phyloP scores from a whole-genome alignment of 129 eudicot species.

The Sambucus nigra region DNA sequence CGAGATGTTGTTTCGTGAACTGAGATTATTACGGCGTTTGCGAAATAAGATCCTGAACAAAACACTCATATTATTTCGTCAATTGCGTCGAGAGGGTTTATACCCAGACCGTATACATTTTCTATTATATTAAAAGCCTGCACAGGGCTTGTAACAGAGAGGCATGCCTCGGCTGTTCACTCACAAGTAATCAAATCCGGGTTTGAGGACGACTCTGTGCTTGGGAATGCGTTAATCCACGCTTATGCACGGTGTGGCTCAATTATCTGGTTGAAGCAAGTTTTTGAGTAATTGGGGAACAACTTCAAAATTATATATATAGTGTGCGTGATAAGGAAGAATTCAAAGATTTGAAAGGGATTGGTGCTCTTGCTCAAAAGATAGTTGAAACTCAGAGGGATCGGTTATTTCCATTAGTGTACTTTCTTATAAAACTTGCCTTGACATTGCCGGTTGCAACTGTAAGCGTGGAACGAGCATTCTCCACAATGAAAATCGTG shows the following conservation, averaged over 20 bases:
- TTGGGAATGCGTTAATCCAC: slow-evolving; percentile 61
- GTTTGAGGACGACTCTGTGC: slow-evolving; percentile 33
- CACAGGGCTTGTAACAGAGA: slow-evolving; percentile 48
- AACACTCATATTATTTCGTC: slow-evolving; percentile 33
- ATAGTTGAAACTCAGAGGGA: no score
- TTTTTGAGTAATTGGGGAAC: slow-evolving; percentile 41
- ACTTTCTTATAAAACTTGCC: no score
- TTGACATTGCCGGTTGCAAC: no score
- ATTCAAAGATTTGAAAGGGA: no score
- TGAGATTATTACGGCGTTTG: slow-evolving; percentile 32
- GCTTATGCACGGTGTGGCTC: slow-evolving; percentile 80
- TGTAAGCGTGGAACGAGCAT: no score
- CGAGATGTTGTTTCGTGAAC: no score
- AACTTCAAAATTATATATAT: no score
- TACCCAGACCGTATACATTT: slow-evolving; percentile 44
- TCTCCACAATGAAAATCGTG: no score
- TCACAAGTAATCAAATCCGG: slow-evolving; percentile 42
- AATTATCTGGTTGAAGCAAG: slow-evolving; percentile 24
- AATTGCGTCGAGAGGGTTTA: slow-evolving; percentile 30
- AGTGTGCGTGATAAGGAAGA: no score
- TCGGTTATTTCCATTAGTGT: no score
- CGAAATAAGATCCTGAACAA: slow-evolving; percentile 46
- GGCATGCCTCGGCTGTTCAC: slow-evolving; percentile 39
- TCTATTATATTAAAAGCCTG: slow-evolving; percentile 73
- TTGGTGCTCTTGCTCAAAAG: no score